Evolutionary conservation across 192 early-diverging fungal genomes (phyloP).

Genomic region (Coemansia sp.): DNA sequence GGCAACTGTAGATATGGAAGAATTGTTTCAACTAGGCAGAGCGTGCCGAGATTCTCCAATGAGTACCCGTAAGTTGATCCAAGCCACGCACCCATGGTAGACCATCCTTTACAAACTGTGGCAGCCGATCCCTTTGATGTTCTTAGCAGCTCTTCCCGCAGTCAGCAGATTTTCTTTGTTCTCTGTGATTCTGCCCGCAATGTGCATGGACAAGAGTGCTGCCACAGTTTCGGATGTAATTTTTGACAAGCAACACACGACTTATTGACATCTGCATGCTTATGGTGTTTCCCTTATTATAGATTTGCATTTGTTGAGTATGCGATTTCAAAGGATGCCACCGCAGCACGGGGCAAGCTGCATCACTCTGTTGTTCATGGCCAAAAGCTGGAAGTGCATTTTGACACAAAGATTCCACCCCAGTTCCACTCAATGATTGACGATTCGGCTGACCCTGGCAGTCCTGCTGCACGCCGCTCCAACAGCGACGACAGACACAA

Average conservation of each 20-base stretch:
- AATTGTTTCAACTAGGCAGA: conserved; percentile 34
- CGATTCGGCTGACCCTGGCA: not conserved
- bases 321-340: conserved; percentile 30
- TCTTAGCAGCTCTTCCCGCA: not conserved
- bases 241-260: not conserved
- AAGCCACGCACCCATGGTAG: no score
- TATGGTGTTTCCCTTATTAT: conserved; percentile 15
- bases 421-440: conserved; percentile 22
- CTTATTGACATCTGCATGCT: conserved; percentile 2
- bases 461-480: not conserved
- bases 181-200: no score
- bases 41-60: conserved; percentile 17
- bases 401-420: conserved; percentile 44
- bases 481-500: conserved; percentile 1
- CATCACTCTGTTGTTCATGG: conserved; percentile 25
- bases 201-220: not conserved
- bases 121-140: no score
- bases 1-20: conserved; percentile 37
- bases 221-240: not conserved
- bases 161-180: not conserved
- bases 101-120: no score
- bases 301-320: conserved; percentile 51
- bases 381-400: conserved; percentile 37
- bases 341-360: conserved; percentile 32
- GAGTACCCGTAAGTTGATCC: conserved; percentile 42